phyloP scores from a whole-genome alignment of 345 rosid species.

The Rhizophora mangle region DNA sequence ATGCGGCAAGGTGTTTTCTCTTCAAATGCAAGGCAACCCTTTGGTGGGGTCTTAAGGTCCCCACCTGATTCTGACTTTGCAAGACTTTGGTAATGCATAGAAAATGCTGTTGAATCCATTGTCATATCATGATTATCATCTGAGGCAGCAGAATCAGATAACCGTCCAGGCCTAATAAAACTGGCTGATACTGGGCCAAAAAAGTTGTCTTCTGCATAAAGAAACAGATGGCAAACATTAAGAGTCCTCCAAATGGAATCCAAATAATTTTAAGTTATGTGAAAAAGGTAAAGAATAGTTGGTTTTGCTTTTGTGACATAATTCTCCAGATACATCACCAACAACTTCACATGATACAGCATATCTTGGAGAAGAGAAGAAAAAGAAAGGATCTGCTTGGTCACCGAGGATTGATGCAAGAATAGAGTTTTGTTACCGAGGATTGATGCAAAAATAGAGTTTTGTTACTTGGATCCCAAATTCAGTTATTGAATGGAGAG shows the following conservation, averaged over 20 bases:
- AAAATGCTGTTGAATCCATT: constrained; percentile 92
- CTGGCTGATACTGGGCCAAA: constrained; percentile 86
- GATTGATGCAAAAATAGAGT: too few relatives aligned
- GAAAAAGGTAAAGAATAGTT: too few relatives aligned
- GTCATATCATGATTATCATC: constrained; percentile 75
- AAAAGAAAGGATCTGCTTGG: too few relatives aligned
- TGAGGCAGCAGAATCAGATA: constrained; percentile 63
- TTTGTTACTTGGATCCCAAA: too few relatives aligned
- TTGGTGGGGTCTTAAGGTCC: constrained; percentile 51
- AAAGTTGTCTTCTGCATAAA: constrained; percentile 53
- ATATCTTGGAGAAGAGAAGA: too few relatives aligned
- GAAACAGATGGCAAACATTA: constrained; percentile 19
- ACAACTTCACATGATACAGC: too few relatives aligned
- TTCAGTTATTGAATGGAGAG: too few relatives aligned
- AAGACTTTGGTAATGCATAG: constrained; percentile 87
- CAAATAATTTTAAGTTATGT: background rate
- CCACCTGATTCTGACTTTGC: constrained; percentile 59
- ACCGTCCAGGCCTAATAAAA: constrained; percentile 68
- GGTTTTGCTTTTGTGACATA: too few relatives aligned
- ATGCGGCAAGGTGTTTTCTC: constrained; percentile 53
- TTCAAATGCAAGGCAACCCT: constrained; percentile 32
- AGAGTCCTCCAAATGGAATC: background rate
- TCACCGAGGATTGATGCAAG: too few relatives aligned
- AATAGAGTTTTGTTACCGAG: too few relatives aligned
- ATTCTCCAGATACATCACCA: background rate